Conservation (phyloP, 2,329 filamentous ascomycete genomes). For the Sclerotinia glacialis region DNA sequence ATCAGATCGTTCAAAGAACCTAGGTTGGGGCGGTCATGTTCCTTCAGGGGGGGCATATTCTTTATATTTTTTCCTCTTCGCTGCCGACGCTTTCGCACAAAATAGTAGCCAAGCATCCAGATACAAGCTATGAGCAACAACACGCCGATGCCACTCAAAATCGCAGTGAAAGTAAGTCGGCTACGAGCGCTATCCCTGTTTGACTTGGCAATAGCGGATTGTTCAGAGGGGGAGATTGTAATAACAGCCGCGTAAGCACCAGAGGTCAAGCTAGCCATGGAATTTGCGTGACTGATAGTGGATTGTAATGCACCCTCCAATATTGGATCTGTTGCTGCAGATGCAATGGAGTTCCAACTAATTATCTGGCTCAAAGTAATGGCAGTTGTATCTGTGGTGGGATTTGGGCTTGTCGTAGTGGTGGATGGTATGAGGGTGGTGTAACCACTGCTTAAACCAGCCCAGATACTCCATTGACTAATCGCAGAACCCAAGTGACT, state of each 20-base stretch:
- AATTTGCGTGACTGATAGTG: background rate
- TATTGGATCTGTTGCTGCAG: background rate
- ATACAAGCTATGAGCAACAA: background rate
- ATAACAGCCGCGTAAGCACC: background rate
- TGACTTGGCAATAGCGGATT: background rate
- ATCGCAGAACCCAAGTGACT: background rate
- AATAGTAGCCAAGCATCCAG: background rate
- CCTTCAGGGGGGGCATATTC: background rate
- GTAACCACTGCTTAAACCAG: background rate
- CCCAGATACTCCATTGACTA: background rate
- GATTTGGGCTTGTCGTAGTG: background rate
- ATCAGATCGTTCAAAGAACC: background rate
- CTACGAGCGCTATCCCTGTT: fast-evolving
- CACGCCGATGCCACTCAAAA: background rate
- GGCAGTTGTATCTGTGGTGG: background rate
- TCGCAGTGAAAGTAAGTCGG: background rate
- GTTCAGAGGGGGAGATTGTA: background rate
- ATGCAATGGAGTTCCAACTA: background rate
- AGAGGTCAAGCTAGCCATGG: background rate
- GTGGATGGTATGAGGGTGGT: background rate
- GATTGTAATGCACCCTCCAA: background rate
- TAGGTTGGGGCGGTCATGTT: background rate
- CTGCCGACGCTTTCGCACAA: background rate
- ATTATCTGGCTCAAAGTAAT: background rate
- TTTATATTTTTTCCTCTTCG: background rate